Conservation (phyloP, 352 stramenopile genomes). For the Phytophthora fragariaefolia region DNA sequence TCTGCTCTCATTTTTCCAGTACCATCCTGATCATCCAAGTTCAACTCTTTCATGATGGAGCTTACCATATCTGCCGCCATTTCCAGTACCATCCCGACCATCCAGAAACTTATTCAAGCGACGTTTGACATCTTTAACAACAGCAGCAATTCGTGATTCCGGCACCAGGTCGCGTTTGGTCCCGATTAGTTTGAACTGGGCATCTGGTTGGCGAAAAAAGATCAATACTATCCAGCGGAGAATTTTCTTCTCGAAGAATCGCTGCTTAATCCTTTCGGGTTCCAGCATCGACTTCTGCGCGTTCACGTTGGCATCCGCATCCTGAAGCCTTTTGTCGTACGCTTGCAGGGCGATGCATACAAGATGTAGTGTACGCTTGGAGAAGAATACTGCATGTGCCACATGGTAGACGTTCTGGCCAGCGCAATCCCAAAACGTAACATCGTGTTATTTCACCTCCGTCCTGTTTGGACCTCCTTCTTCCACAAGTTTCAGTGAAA, state of each 20-base stretch:
- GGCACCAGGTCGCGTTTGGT: conserved; percentile 16
- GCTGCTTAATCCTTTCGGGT: conserved; percentile 6
- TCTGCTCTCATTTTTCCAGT: neutral
- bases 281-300: too few species aligned
- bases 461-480: neutral
- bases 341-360: conserved; percentile 17
- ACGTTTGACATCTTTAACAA: neutral
- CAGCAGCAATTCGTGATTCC: neutral
- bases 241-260: conserved; percentile 24
- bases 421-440: conserved; percentile 31
- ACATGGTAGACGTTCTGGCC: conserved; percentile 32
- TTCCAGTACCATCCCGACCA: neutral
- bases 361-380: conserved; percentile 19
- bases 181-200: conserved; percentile 29
- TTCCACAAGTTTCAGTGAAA: neutral
- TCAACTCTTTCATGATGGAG: neutral
- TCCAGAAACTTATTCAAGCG: conserved; percentile 10
- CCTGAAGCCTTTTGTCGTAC: conserved; percentile 8
- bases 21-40: too few species aligned
- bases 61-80: neutral
- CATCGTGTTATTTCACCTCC: neutral
- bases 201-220: conserved; percentile 13
- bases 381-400: conserved; percentile 28
- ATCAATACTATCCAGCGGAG: conserved; percentile 20
- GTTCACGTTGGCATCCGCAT: too few species aligned